Conservation (phyloP, 176 grass and related monocot species). For the Zizania latifolia region DNA sequence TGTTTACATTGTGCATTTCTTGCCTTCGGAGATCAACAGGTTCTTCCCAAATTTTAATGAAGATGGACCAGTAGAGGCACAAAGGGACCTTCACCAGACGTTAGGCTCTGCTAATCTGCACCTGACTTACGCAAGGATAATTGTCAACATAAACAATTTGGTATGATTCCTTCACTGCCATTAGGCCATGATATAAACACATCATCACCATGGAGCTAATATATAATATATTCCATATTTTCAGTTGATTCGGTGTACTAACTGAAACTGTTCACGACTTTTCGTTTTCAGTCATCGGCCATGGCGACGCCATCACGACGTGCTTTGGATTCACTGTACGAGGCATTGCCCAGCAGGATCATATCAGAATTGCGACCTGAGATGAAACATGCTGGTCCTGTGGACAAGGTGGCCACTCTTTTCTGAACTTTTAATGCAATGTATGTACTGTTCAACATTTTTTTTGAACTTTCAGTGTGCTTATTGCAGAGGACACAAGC, state of each 20-base stretch:
- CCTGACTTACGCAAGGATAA: constrained; percentile 61
- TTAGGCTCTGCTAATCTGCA: constrained; percentile 43
- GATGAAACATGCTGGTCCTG: background rate
- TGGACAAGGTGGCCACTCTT: background rate
- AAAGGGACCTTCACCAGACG: constrained; percentile 10
- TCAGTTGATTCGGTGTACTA: background rate
- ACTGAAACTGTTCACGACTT: background rate
- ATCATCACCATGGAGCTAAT: background rate
- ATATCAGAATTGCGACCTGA: constrained; percentile 7
- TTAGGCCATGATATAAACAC: background rate
- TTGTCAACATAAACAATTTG: constrained; percentile 38
- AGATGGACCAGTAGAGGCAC: constrained; percentile 6
- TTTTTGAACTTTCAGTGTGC: background rate
- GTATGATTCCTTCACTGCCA: constrained; percentile 20
- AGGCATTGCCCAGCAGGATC: background rate
- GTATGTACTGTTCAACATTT: background rate
- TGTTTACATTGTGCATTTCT: constrained; percentile 42
- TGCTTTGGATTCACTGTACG: background rate
- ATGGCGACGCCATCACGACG: background rate
- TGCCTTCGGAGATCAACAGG: constrained; percentile 46
- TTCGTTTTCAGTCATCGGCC: background rate
- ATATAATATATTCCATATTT: background rate
- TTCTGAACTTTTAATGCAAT: no score
- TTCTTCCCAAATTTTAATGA: no score
- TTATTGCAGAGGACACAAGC: constrained; percentile 38